Conservation (phyloP, 139 green algal genomes). For the Haematococcus lacustris region DNA sequence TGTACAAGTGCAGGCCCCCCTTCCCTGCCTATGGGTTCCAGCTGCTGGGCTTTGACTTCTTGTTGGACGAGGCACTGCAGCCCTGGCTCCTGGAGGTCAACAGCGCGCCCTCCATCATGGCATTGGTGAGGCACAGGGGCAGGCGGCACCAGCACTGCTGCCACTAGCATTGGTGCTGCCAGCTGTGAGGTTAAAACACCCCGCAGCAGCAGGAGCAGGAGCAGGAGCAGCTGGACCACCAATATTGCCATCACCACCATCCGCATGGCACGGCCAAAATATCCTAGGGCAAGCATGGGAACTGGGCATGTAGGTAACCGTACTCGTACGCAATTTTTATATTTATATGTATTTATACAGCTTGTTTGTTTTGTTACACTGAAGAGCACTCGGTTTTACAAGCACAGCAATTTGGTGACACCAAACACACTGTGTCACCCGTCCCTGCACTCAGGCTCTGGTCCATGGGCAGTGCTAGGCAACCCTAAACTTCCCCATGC, state of each 20-base stretch:
- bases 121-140: conserved; percentile 7
- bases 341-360: no score
- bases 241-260: not conserved
- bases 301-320: no score
- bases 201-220: not conserved
- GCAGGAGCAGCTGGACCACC: not conserved
- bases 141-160: not conserved
- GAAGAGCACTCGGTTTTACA: no score
- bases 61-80: conserved; percentile 31
- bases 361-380: no score
- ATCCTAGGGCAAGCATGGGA: not conserved
- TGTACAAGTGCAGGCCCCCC: conserved; percentile 8
- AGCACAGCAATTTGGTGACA: no score
- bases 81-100: conserved; percentile 58
- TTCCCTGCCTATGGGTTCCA: conserved; percentile 47
- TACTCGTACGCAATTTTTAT: no score
- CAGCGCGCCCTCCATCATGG: conserved; percentile 46
- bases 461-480: no score
- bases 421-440: no score
- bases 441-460: no score
- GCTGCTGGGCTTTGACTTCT: conserved; percentile 42
- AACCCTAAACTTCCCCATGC: no score
- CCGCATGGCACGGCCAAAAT: not conserved
- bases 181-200: not conserved
- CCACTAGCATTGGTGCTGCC: not conserved